These are phyloP conservation scores for Aureobasidium mangrovei DNA, from an alignment of 2,329 filamentous ascomycete species.

Conservation along the genomic window DNA sequence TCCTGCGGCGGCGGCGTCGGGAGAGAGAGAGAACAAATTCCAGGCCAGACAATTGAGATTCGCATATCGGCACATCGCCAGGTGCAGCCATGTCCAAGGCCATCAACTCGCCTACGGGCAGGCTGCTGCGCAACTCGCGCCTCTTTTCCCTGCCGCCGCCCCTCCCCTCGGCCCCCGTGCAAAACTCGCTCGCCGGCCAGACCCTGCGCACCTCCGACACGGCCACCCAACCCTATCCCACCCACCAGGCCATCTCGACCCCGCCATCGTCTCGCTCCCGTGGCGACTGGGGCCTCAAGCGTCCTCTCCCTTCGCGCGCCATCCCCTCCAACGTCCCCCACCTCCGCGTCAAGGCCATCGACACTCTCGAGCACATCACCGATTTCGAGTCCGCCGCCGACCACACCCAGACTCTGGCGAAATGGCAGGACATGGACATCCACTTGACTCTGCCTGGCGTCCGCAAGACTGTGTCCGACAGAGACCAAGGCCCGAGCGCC, in stretches of 20 bases:
- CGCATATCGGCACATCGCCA: too few species aligned
- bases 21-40: background rate
- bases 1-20: constrained; percentile 1
- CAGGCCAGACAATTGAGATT: too few species aligned
- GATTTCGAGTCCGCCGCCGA: constrained; percentile 79
- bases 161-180: constrained; percentile 51
- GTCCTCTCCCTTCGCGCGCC: constrained; percentile 67
- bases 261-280: constrained; percentile 60
- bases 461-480: constrained; percentile 18
- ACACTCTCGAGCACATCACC: constrained; percentile 80
- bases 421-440: constrained; percentile 76
- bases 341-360: constrained; percentile 67
- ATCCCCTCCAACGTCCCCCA: constrained; percentile 64
- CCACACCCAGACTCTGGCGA: constrained; percentile 69
- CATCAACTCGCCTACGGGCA: constrained; percentile 49
- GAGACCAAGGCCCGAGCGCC: constrained; percentile 22
- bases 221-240: constrained; percentile 71
- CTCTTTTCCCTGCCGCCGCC: constrained; percentile 80
- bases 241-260: constrained; percentile 71
- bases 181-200: constrained; percentile 39
- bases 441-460: constrained; percentile 49
- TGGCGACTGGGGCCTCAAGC: constrained; percentile 91
- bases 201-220: constrained; percentile 51
- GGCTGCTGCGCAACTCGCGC: constrained; percentile 74
- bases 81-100: constrained; percentile 27